These are phyloP conservation scores for Naematelia encephala DNA, from an alignment of 768 basidiomycete genomes.

Conservation along the genomic window DNA sequence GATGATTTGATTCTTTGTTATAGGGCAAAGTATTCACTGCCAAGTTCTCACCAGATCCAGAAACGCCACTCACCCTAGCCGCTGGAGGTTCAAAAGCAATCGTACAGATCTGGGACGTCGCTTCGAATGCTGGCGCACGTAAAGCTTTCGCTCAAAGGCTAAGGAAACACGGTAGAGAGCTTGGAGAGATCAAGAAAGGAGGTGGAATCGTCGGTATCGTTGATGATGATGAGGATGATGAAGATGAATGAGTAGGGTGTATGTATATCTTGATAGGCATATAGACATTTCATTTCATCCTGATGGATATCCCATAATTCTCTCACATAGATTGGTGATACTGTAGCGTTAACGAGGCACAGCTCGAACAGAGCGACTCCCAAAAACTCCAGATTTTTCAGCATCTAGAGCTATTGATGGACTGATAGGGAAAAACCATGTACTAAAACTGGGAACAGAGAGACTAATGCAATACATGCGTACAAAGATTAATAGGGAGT, in stretches of 20 bases:
- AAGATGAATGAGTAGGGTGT: not conserved
- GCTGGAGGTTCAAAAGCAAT: slow-evolving; percentile 92
- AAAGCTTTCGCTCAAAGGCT: slow-evolving; percentile 80
- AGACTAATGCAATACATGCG: not conserved
- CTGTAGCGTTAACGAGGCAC: not conserved
- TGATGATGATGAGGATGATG: slow-evolving; percentile 54
- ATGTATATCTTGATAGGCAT: not conserved
- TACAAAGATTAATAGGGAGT: not conserved
- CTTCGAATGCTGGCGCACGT: slow-evolving; percentile 73
- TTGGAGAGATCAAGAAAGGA: slow-evolving; percentile 53
- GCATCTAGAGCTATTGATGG: not conserved
- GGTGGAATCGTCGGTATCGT: slow-evolving; percentile 48
- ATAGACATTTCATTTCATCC: not conserved
- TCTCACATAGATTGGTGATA: not conserved
- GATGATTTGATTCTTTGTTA: too few relatives aligned
- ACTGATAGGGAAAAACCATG: not conserved
- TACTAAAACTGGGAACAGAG: not conserved
- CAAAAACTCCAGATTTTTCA: too few relatives aligned
- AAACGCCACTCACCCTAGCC: slow-evolving; percentile 74
- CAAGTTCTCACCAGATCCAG: slow-evolving; percentile 85
- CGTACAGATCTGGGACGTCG: slow-evolving; percentile 93
- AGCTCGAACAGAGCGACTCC: not conserved
- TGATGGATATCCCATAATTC: not conserved
- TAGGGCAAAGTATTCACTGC: slow-evolving; percentile 96
- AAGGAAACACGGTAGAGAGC: slow-evolving; percentile 63